Conservation (phyloP, 805 yeast species). For the Metschnikowia cerradonensis region DNA sequence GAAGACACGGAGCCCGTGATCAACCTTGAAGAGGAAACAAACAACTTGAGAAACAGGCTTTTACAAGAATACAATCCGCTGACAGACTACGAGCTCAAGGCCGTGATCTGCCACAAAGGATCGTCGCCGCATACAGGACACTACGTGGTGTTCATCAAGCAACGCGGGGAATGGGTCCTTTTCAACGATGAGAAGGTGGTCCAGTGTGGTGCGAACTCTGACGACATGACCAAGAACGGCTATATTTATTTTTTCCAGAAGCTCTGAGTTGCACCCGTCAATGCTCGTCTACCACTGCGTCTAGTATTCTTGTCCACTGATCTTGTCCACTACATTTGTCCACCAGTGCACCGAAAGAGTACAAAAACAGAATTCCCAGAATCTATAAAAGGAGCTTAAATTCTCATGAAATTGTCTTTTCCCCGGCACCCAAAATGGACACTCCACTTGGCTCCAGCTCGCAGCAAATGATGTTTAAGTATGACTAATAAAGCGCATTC, state of each 20-base stretch:
- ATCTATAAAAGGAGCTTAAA: too few relatives aligned
- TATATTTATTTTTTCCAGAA: slow-evolving; percentile 44
- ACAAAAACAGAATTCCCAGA: too few relatives aligned
- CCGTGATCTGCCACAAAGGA: slow-evolving; percentile 86
- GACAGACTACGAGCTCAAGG: slow-evolving; percentile 48
- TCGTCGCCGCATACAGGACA: slow-evolving; percentile 88
- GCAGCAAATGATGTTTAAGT: neutral
- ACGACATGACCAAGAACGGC: slow-evolving; percentile 45
- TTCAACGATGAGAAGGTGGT: slow-evolving; percentile 91
- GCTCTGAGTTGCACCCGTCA: neutral
- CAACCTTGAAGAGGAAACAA: slow-evolving; percentile 27
- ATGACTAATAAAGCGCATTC: slow-evolving; percentile 3
- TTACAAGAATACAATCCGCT: neutral
- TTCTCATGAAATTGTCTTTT: too few relatives aligned
- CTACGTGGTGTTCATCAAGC: slow-evolving; percentile 70
- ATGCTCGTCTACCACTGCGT: too few relatives aligned
- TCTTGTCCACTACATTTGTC: too few relatives aligned
- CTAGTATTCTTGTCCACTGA: too few relatives aligned
- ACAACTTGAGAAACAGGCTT: slow-evolving; percentile 15
- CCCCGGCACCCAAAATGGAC: too few relatives aligned
- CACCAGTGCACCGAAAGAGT: too few relatives aligned
- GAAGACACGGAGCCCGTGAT: slow-evolving; percentile 24
- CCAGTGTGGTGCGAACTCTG: slow-evolving; percentile 39
- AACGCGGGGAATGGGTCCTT: slow-evolving; percentile 60
- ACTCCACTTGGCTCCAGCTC: neutral